Base-by-base conservation (phyloP, 192 early-diverging fungal genomes). In the Bifiguratus adelaidae region DNA sequence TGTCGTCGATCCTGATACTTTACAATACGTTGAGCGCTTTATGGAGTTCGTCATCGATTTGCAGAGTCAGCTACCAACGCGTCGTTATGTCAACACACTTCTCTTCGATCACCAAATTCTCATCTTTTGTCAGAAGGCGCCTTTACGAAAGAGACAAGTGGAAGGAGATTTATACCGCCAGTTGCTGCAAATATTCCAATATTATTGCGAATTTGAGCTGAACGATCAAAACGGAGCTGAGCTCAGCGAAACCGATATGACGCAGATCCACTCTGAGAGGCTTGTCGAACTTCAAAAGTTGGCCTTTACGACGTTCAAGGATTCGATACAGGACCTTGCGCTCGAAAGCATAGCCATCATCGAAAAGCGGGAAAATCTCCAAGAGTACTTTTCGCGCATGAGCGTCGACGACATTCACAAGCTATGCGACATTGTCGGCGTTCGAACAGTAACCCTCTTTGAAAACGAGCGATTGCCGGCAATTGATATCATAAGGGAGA, bases 31-130 rank as follows among this genome's bases (percentile, higher is more conserved):
- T 42, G 79, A 80, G 25, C 71, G 86, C 18, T 79, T 82, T 42
- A 45, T 95, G 8, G 91, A 96, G 62, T 74, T 99, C 15, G 50
- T 99, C 32, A 85, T 92, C 8, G 87, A 91, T 49, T 59, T 99
- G 7, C 78, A 83, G 44, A 74, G 87, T 13, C 94, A 96, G 64
- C 61, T 97, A 42, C 80, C 92, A 3, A 97, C 94, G 2, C 82
- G 94, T n/a, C 79, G 94, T 27, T 91, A 76, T 47, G 77, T 96
- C 38, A 78, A 85, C 52, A 63, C 77, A 2, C 41, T 99, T 4
- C 49, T 99, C 13, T 67, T 80, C 7, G 95, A 99, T 50, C 80
- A 84, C 41, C 77, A 91, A 30, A 57, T 95, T 24, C 53, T 78
- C 1, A 66, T 69, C 7, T 61, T 74, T 16, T 71, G 63, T 28